Evolutionary conservation across 768 basidiomycete genomes (phyloP).

Genomic region (Rickenella mellea): DNA sequence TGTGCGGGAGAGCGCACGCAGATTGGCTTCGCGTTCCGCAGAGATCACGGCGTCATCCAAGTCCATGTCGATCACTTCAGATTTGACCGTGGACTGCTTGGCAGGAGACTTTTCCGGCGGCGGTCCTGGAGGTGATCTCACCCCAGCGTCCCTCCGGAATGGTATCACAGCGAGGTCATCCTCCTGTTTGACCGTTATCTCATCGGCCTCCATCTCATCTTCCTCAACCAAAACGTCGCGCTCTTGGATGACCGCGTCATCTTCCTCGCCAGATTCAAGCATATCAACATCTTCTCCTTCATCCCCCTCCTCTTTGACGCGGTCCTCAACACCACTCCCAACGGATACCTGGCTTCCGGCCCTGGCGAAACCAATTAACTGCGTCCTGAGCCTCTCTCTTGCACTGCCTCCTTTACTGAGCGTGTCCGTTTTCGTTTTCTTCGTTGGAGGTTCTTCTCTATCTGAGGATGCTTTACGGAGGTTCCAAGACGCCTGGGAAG

Average conservation of each 20-base stretch:
- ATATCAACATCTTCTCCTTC: constrained; percentile 14
- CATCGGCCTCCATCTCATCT: too few species aligned
- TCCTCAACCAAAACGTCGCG: constrained; percentile 12
- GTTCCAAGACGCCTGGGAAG: constrained; percentile 43
- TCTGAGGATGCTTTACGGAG: constrained; percentile 11
- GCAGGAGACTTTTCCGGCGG: too few species aligned
- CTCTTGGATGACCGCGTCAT: constrained; percentile 13
- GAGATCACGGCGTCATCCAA: constrained; percentile 8
- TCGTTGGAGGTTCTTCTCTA: constrained; percentile 21
- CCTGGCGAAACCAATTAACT: constrained; percentile 45
- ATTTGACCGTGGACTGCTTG: too few species aligned
- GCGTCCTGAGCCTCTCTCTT: constrained; percentile 31
- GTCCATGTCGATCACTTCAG: constrained; percentile 6
- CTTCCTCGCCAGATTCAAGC: constrained; percentile 9
- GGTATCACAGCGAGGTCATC: too few species aligned
- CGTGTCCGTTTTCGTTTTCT: constrained; percentile 20
- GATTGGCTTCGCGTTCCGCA: constrained; percentile 8
- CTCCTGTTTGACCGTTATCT: too few species aligned
- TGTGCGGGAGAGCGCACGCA: too few species aligned
- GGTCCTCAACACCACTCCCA: constrained; percentile 11
- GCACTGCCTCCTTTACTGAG: constrained; percentile 11
- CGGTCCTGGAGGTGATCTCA: too few species aligned
- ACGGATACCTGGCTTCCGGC: constrained; percentile 27
- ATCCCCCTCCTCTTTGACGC: constrained; percentile 12
- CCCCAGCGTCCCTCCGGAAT: too few species aligned